These are phyloP conservation scores for Diplocarpon rosae DNA, from an alignment of 2,329 filamentous ascomycete genomes.

Conservation along the genomic window DNA sequence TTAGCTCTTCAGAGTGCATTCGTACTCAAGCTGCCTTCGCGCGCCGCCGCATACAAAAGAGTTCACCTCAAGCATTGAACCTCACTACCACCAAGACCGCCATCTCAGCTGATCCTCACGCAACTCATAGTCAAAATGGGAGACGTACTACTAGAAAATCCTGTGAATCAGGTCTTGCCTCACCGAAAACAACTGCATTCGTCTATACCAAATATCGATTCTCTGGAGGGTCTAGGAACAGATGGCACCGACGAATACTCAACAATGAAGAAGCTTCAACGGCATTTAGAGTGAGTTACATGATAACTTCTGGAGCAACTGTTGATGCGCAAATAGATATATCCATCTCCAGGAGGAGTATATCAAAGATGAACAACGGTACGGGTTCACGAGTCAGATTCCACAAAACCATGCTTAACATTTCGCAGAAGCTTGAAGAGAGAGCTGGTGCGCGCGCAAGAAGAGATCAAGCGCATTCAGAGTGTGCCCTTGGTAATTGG, in stretches of 20 bases:
- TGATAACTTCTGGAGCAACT: not conserved
- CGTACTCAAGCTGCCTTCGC: constrained; percentile 9
- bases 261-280: constrained; percentile 89
- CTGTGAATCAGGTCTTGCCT: constrained; percentile 59
- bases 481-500: constrained; percentile 96
- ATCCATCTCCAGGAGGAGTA: constrained; percentile 99
- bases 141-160: constrained; percentile 76
- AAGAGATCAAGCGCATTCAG: constrained; percentile 99
- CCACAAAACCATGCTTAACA: constrained; percentile 10
- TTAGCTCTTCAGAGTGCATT: constrained; percentile 1
- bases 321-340: constrained; percentile 44
- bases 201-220: constrained; percentile 81
- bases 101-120: not conserved
- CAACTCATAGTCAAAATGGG: constrained; percentile 48
- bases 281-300: constrained; percentile 73
- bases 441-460: constrained; percentile 91
- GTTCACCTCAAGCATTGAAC: not conserved
- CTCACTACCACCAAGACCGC: not conserved
- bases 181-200: constrained; percentile 73
- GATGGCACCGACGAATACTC: constrained; percentile 90
- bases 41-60: constrained; percentile 6
- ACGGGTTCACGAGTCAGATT: constrained; percentile 17
- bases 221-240: constrained; percentile 69
- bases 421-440: constrained; percentile 74
- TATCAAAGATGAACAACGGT: constrained; percentile 99